Base-by-base conservation (phyloP, 2,329 filamentous ascomycete species). In the Trichoderma sp. region DNA sequence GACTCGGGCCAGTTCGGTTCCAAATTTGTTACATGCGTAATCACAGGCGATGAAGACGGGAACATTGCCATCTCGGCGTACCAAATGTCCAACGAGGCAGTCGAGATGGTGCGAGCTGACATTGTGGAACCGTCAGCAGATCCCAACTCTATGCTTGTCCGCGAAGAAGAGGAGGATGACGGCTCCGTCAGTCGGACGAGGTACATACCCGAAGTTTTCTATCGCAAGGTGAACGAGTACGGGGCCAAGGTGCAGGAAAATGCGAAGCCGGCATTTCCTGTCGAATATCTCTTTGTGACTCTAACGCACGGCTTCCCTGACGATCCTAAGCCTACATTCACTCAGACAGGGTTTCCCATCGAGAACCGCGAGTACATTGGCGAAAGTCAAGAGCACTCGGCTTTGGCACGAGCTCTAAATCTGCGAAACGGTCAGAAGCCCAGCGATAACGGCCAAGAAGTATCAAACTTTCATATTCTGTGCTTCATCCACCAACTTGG, bases 171-270 rank as follows among this genome's bases (percentile, higher is more conserved):
- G 72, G 94, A 98, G 76, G 92, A 95, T 66, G 92, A 94, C 74
- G 89, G 85, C 75, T 89, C 84, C 70, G 85, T 82, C 64, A 91
- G 88, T 79, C 90, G 90, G 70, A 91, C 92, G 28, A 89, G 95
- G 76, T 99, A 99, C 79, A 97, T 99, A 26, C 96, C 96, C 1
- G 96, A 99, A 78, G 95, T 99, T 5, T 99, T 98, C 82, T 99
- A 97, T 84, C 90, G 95, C 73, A 91, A 90, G 76, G 94, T 97
- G 81, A 99, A 99, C 81, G 95, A 99, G 80, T 97, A 99, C 79
- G 95, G 95, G 39, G 93, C 92, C 74, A 97, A 95, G 76, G 96
- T 98, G 8, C 96, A 98, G 80, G 94, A 98, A 81, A 98, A 97
- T 77, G 96, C 96, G 28, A 98, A 98, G 80, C 96, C 96, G 0